Evolutionary conservation across 371 early-diverging fungal genomes (phyloP).

Genomic region (Batkoa obscura): DNA sequence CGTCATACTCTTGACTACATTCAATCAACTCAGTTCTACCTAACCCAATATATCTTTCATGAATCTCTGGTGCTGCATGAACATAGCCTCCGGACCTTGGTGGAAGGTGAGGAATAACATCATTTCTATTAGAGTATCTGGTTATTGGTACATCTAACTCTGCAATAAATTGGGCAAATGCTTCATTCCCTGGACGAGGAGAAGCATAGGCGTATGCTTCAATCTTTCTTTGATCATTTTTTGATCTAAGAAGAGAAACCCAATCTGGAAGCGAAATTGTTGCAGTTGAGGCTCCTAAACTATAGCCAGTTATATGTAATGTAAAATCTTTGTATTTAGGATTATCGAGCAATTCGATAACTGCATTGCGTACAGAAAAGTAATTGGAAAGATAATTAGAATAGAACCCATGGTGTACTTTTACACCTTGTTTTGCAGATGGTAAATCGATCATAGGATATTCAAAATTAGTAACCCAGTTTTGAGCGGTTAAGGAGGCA

Average conservation of each 20-base stretch:
- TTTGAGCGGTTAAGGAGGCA: neutral
- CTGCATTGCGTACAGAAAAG: neutral
- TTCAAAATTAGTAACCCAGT: neutral
- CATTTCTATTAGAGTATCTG: neutral
- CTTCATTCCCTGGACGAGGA: neutral
- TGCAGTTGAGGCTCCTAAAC: neutral
- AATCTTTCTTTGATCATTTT: neutral
- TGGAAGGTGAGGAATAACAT: neutral
- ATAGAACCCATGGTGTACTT: neutral
- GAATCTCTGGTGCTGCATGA: neutral
- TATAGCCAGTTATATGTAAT: neutral
- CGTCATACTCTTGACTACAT: neutral
- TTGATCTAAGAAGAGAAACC: neutral
- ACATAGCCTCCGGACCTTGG: neutral
- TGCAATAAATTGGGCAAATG: neutral
- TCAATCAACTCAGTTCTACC: neutral
- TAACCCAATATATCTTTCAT: neutral
- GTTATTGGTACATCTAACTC: neutral
- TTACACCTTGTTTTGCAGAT: neutral
- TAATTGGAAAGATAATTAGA: neutral
- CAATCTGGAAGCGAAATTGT: neutral
- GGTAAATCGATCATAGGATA: neutral
- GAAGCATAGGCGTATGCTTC: neutral
- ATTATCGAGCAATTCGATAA: neutral
- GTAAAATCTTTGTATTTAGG: slow-evolving; percentile 1